Base-by-base conservation (phyloP, 2,329 filamentous ascomycete genomes). In the Ophiostoma quercus region DNA sequence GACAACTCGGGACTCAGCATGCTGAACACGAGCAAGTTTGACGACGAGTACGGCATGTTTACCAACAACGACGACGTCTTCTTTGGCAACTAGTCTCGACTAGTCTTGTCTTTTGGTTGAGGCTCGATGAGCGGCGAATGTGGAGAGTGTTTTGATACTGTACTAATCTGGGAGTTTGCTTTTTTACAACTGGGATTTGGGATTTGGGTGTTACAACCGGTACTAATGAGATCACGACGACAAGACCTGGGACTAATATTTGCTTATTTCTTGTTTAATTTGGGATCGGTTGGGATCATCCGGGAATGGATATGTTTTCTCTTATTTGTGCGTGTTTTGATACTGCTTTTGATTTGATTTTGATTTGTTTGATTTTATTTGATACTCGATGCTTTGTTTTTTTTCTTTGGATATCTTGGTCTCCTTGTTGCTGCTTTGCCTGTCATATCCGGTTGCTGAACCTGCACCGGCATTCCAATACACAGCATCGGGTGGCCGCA, bases 41-140 rank as follows among this genome's bases (percentile, higher is more conserved):
- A 85, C 68, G 84, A 86, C 62, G 82, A 84, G 62, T 84, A 84
- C 71, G 80, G 79, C 76, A 84, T 87, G 82, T 85, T 86, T 73
- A 80, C 79, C 37, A 79, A 80, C 72, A 80, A 78, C 71, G 83
- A 84, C 69, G 84, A 86, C 72, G 78, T 85, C 69, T 85, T 86
- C 74, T 87, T 85, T 74, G 79, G 81, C 68, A 73, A 67, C 68
- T 73, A 47, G n/a, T 14, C 41, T 43, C 25, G 9, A 14, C 37
- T 39, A 39, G 39, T 41, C 39, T 41, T 14, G 43, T 47, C 43
- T n/a, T 47, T n/a, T 47, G 16, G n/a, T 25, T 25, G 51, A 66
- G 32, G 37, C 34, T 29, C 60, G 16, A 63, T n/a, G 32, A 14
- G 34, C 25, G 62, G 8, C 9, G 60, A 22, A 62, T 11, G 25